Base-by-base conservation (phyloP, 495 filamentous ascomycete genomes). In the Haplographium delicatum region DNA sequence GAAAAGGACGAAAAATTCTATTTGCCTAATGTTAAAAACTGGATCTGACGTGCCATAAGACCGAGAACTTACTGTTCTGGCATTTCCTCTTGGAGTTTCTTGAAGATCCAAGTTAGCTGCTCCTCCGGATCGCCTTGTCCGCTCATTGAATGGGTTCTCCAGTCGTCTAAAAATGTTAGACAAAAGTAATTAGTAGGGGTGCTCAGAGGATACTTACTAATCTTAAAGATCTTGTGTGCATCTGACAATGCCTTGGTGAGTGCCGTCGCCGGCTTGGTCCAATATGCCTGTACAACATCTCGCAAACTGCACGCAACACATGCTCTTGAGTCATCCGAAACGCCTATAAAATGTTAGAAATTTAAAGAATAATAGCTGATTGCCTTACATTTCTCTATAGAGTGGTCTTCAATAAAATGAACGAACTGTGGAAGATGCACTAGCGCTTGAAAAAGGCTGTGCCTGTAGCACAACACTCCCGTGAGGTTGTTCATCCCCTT, bases 391-490 rank as follows among this genome's bases (percentile, higher is more conserved):
- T n/a, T n/a, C n/a, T n/a, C n/a, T n/a, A n/a, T n/a, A n/a, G n/a
- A n/a, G n/a, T n/a, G n/a, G n/a, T n/a, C n/a, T n/a, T n/a, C n/a
- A n/a, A n/a, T n/a, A n/a, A 65, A 77, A 20, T 69, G 65, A 11
- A 69, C 28, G 11, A 78, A 52, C 3, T 61, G 40, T 1, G 71
- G 69, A 0, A 54, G 52, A 58, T 77, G 72, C 6, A 76, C 50
- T 16, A 76, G 61, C n/a, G 66, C 46, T 40, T 68, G 58, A 10
- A 74, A 50, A 11, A 64, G 54, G 24, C 57, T 61, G 54, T 74
- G 71, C 13, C 70, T 62, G 58, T 76, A 78, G 58, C 73, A 75
- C 16, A 67, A 44, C 18, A 27, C 33, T 19, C 47, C 47, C 19
- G 54, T 61, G 23, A 54, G 22, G 27, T 63, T 63, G 11, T 10